These are phyloP conservation scores for Daedaleopsis nitida DNA, from an alignment of 768 basidiomycete genomes.

Conservation along the genomic window DNA sequence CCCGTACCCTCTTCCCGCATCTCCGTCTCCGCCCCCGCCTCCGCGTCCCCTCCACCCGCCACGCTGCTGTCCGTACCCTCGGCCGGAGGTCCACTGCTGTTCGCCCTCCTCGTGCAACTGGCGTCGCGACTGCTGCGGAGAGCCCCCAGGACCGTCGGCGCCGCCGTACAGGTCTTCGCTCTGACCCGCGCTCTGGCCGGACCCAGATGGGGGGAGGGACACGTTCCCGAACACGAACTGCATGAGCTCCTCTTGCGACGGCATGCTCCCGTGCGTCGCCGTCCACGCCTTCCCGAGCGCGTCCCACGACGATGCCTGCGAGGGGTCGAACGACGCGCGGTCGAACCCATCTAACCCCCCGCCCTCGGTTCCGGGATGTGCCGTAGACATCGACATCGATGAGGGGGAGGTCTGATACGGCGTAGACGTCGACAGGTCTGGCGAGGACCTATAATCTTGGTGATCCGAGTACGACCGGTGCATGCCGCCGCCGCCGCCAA, in stretches of 20 bases:
- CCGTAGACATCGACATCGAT: conserved; percentile 11
- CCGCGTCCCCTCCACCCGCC: conserved; percentile 26
- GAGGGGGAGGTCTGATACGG: neutral
- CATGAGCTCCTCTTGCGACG: conserved; percentile 78
- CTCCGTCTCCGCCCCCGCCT: neutral
- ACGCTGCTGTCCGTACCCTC: conserved; percentile 3
- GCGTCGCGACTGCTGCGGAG: neutral
- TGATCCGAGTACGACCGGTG: neutral
- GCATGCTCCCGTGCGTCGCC: conserved; percentile 64
- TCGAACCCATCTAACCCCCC: conserved; percentile 69
- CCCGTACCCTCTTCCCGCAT: conserved; percentile 19
- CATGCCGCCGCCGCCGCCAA: neutral
- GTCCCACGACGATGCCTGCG: conserved; percentile 76
- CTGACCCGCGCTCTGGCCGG: neutral
- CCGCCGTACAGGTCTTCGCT: neutral
- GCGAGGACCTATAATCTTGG: neutral
- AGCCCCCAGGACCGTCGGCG: neutral
- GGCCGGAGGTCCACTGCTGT: too few relatives aligned
- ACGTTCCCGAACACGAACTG: conserved; percentile 54
- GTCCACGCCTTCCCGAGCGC: conserved; percentile 79
- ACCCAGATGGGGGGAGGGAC: neutral
- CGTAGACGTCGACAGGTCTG: neutral
- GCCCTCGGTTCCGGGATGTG: neutral
- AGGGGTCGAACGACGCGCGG: conserved; percentile 71
- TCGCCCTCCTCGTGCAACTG: neutral